Evolutionary conservation across 352 stramenopile genomes (phyloP).

Genomic region (Peronospora destructor): DNA sequence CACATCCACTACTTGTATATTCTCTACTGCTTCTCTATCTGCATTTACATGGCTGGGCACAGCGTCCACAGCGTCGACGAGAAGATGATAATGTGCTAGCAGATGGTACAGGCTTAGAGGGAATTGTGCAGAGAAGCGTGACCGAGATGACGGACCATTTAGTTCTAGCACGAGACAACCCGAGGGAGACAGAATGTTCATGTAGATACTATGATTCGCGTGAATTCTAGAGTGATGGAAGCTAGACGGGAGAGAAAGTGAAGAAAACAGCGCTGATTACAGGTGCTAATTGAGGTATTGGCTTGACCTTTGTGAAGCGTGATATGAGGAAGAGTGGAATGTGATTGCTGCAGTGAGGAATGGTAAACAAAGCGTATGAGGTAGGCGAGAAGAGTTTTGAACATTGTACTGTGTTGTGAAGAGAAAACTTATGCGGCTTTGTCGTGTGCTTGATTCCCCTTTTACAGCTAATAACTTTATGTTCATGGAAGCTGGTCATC

Average conservation of each 20-base stretch:
- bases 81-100: neutral
- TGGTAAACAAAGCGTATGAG: slow-evolving; percentile 17
- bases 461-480: slow-evolving; percentile 19
- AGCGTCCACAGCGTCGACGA: too few species aligned
- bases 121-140: slow-evolving; percentile 8
- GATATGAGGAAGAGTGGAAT: slow-evolving; percentile 44
- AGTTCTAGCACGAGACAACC: slow-evolving; percentile 8
- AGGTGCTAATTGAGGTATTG: slow-evolving; percentile 35
- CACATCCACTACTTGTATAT: too few species aligned
- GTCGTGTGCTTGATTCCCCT: neutral
- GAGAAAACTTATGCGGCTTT: too few species aligned
- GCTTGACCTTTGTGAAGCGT: slow-evolving; percentile 36
- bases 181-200: slow-evolving; percentile 1
- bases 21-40: too few species aligned
- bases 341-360: slow-evolving; percentile 32
- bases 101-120: neutral
- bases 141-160: slow-evolving; percentile 20
- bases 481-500: slow-evolving; percentile 17
- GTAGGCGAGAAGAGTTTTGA: slow-evolving; percentile 3
- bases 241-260: too few species aligned
- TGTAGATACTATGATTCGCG: neutral
- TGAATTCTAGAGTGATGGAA: neutral
- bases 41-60: too few species aligned
- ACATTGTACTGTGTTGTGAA: too few species aligned
- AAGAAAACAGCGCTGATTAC: slow-evolving; percentile 44